Percentiles rank a stretch among this genome's conserved stretches.
Conservation (phyloP, 1,139 yeast genomes). For the Blastobotrys indianensis region DNA sequence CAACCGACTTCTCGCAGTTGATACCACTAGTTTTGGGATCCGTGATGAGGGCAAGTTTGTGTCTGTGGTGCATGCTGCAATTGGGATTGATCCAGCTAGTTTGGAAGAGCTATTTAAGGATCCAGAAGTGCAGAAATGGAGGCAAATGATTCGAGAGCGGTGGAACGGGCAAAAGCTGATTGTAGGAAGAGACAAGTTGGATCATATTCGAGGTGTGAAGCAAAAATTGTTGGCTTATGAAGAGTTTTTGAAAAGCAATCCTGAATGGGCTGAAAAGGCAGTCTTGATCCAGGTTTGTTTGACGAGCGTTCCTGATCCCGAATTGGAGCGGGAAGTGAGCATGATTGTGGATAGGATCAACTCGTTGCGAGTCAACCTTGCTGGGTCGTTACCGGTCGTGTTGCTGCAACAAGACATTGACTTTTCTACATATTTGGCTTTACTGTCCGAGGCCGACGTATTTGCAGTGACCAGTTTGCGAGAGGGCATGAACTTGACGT, state of each 20-base stretch:
- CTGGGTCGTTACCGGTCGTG: slow-evolving; percentile 60
- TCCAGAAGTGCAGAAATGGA: slow-evolving; percentile 58
- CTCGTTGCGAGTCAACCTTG: slow-evolving; percentile 65
- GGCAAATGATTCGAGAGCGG: slow-evolving; percentile 62
- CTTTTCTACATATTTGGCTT: slow-evolving; percentile 82
- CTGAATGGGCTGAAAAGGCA: slow-evolving; percentile 60
- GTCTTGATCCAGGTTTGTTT: slow-evolving; percentile 81
- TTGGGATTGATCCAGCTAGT: slow-evolving; percentile 76
- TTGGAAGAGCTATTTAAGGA: slow-evolving; percentile 45
- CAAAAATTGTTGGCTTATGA: slow-evolving; percentile 88
- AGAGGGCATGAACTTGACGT: slow-evolving; percentile 94
- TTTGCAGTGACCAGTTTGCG: slow-evolving; percentile 88
- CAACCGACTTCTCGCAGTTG: slow-evolving; percentile 75
- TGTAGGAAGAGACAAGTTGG: slow-evolving; percentile 85
- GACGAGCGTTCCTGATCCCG: slow-evolving; percentile 43
- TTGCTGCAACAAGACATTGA: slow-evolving; percentile 82
- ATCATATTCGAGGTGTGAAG: slow-evolving; percentile 79
- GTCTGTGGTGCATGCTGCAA: slow-evolving; percentile 64
- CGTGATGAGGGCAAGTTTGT: slow-evolving; percentile 64
- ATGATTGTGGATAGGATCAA: slow-evolving; percentile 81
- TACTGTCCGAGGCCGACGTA: slow-evolving; percentile 77
- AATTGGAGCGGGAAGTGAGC: slow-evolving; percentile 64
- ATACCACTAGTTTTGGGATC: slow-evolving; percentile 70
- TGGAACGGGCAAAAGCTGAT: slow-evolving; percentile 70
- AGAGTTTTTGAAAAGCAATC: slow-evolving; percentile 61